phyloP scores from a whole-genome alignment of 768 basidiomycete genomes.

The Serendipita sp. region DNA sequence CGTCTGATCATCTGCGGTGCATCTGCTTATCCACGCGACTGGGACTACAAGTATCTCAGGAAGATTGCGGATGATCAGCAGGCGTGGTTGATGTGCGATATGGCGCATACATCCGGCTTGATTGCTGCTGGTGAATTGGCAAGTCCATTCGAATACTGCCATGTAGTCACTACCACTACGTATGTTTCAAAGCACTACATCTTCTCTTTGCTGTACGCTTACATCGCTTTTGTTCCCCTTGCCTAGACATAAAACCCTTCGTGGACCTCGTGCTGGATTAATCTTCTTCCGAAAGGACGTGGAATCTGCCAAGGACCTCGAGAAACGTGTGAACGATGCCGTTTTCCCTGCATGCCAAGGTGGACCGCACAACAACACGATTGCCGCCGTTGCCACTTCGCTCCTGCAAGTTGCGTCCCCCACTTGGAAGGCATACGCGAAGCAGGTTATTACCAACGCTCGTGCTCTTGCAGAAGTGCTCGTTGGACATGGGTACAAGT shows the following conservation, averaged over 20 bases:
- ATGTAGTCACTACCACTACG: conserved; percentile 97
- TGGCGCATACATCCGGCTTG: conserved; percentile 93
- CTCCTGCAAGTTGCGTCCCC: conserved; percentile 85
- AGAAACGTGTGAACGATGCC: conserved; percentile 93
- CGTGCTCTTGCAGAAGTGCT: conserved; percentile 58
- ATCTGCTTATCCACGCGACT: conserved; percentile 96
- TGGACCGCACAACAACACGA: conserved; percentile 98
- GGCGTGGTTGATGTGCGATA: conserved; percentile 89
- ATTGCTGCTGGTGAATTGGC: conserved; percentile 83
- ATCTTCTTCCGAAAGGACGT: conserved; percentile 97
- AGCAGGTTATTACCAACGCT: conserved; percentile 87
- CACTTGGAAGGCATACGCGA: conserved; percentile 79
- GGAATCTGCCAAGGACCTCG: conserved; percentile 66
- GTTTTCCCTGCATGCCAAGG: conserved; percentile 99
- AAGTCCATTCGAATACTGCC: conserved; percentile 89
- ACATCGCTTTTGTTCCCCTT: conserved; percentile 8
- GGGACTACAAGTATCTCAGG: conserved; percentile 81
- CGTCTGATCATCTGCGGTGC: conserved; percentile 93
- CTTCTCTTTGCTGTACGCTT: neutral
- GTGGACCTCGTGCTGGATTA: conserved; percentile 92
- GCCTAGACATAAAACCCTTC: conserved; percentile 87
- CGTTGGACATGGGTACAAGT: conserved; percentile 71
- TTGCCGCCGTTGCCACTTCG: conserved; percentile 86
- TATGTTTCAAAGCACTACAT: conserved; percentile 23
- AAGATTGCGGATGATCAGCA: conserved; percentile 62